Evolutionary conservation across 2,329 filamentous ascomycete genomes (phyloP), one percentile per base, ranked within the genome.

Genomic region (Cordyceps javanica): DNA sequence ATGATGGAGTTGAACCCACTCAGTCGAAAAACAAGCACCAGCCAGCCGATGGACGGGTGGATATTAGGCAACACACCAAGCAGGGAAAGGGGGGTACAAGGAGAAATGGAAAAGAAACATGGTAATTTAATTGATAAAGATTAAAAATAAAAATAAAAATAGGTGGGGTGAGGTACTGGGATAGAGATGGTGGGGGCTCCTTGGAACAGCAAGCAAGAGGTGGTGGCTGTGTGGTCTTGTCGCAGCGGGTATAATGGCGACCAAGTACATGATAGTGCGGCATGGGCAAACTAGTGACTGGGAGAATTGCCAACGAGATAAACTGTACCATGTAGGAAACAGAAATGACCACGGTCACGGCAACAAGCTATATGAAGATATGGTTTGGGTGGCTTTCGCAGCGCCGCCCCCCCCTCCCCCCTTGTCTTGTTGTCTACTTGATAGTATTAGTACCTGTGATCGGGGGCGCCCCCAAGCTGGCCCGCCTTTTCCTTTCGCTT

Each of bases 11-110:
- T 23, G 45, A 11, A 10, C 26, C 21, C 42, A 49, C 23, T 23
- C 25, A 5, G 25, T 10, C 21, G 23, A 49, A 56, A 53, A 56
- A 56, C 54, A 56, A 56, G 54, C 54, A 56, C 54, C 54, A 56
- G 44, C 54, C 54, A 41, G 54, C 54, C 54, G 54, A 56, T 56
- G 44, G 34, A 41, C 14, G 23, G 34, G 53, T 55, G 53, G 53
- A 30, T 48, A 36, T 25, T 28, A 28, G 26, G 38, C 51, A 5
- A n/a, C n/a, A n/a, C n/a, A n/a, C 30, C 11, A 16, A 39, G 10
- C 11, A 36, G 34, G 8, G 8, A 9, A 13, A 41, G n/a, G 38
- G 30, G 34, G 39, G 19, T 34, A 19, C 9, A 16, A 26, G 36
- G 44, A 26, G 41, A 30, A 14, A 25, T 23, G 25, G 26, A 10